These are phyloP conservation scores for Phlyctochytrium arcticum DNA, from an alignment of 192 early-diverging fungal genomes.

Conservation along the genomic window DNA sequence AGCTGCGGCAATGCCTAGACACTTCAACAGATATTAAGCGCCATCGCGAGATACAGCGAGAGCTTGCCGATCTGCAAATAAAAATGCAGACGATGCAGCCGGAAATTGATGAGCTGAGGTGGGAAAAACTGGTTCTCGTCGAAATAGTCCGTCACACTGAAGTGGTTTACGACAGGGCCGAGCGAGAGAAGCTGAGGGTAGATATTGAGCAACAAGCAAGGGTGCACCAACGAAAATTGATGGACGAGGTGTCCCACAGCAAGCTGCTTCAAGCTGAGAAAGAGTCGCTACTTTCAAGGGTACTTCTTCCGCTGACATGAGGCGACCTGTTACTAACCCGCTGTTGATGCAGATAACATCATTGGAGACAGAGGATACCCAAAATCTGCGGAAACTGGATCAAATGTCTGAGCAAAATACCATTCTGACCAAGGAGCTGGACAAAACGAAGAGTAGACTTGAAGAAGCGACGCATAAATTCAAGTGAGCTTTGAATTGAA, in stretches of 20 bases:
- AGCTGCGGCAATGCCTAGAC: slow-evolving; percentile 16
- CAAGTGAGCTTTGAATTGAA: slow-evolving; percentile 28
- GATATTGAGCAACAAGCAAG: slow-evolving; percentile 32
- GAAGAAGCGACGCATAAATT: slow-evolving; percentile 29
- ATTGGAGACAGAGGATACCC: slow-evolving; percentile 22
- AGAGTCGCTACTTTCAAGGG: slow-evolving; percentile 9
- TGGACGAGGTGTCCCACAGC: slow-evolving; percentile 25
- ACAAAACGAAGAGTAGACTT: slow-evolving; percentile 15
- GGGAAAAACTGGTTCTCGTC: neutral
- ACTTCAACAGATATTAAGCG: slow-evolving; percentile 15
- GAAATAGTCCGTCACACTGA: neutral
- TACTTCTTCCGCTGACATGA: neutral
- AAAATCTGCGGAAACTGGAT: slow-evolving; percentile 18
- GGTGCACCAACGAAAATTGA: slow-evolving; percentile 21
- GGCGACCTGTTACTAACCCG: neutral
- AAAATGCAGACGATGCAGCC: slow-evolving; percentile 22
- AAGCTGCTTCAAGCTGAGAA: slow-evolving; percentile 34
- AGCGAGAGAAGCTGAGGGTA: slow-evolving; percentile 32
- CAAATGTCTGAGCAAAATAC: slow-evolving; percentile 25
- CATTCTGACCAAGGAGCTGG: slow-evolving; percentile 29
- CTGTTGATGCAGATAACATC: neutral
- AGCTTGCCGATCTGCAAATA: slow-evolving; percentile 36
- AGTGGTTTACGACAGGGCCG: slow-evolving; percentile 13
- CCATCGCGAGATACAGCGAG: slow-evolving; percentile 25
- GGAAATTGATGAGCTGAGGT: slow-evolving; percentile 40